Evolutionary conservation across 352 stramenopile genomes (phyloP).

Genomic region (Globisporangium spiculum): DNA sequence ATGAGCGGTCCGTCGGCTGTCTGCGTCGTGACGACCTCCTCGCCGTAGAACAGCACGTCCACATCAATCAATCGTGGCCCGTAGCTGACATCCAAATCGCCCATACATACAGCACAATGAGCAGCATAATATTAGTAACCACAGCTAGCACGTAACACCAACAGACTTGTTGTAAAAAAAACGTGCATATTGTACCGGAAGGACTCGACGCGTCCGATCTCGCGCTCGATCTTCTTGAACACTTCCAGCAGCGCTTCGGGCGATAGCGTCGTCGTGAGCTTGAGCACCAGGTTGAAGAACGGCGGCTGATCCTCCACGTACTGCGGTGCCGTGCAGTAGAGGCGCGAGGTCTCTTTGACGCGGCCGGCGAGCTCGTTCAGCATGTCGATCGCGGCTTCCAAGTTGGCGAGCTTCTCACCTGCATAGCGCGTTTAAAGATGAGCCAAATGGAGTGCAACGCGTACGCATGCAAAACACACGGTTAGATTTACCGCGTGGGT

Average conservation of each 20-base stretch:
- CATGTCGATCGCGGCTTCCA: conserved; percentile 61
- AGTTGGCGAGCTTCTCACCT: conserved; percentile 70
- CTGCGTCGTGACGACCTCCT: conserved; percentile 61
- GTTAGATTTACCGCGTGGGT: neutral
- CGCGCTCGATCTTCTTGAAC: conserved; percentile 89
- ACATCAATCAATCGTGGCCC: conserved; percentile 94
- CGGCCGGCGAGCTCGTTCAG: conserved; percentile 42
- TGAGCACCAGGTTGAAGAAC: conserved; percentile 94
- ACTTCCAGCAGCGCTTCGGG: conserved; percentile 75
- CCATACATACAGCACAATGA: neutral
- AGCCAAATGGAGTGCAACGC: neutral
- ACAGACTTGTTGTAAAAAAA: too few relatives aligned
- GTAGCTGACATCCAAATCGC: conserved; percentile 46
- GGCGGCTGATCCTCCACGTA: conserved; percentile 94
- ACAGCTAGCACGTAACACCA: too few relatives aligned
- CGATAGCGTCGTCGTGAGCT: conserved; percentile 79
- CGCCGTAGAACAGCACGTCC: conserved; percentile 94
- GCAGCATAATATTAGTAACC: neutral
- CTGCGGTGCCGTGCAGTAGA: conserved; percentile 92
- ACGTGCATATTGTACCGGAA: conserved; percentile 29
- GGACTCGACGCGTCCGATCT: conserved; percentile 81
- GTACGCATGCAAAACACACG: neutral
- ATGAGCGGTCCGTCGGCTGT: conserved; percentile 75
- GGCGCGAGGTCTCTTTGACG: conserved; percentile 82
- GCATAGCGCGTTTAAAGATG: neutral